Conservation (phyloP, 495 filamentous ascomycete genomes). For the Penicillium ochrochloron region DNA sequence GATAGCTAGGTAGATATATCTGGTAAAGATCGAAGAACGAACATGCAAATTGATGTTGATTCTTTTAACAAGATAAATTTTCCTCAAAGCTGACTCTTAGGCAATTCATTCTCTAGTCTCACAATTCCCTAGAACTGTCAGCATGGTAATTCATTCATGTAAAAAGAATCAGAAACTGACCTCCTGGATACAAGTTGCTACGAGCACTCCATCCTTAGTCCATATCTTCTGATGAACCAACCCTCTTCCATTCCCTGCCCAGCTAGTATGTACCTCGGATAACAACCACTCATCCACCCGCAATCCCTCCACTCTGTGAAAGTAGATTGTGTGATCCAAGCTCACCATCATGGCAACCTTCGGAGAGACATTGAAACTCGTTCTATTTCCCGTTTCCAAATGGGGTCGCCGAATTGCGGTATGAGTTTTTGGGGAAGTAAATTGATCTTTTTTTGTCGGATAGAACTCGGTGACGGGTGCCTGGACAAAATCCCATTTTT, state of each 20-base stretch:
- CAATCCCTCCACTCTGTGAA: constrained; percentile 71
- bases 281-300: constrained; percentile 85
- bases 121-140: neutral
- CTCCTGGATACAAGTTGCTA: constrained; percentile 87
- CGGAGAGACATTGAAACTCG: neutral
- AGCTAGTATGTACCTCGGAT: constrained; percentile 77
- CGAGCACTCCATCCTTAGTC: constrained; percentile 68
- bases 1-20: neutral
- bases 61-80: neutral
- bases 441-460: neutral
- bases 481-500: constrained; percentile 12
- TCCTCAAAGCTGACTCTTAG: neutral
- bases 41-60: neutral
- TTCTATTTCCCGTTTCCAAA: constrained; percentile 11
- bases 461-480: constrained; percentile 18
- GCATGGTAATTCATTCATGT: neutral
- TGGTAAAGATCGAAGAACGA: neutral
- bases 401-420: constrained; percentile 15
- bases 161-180: constrained; percentile 25
- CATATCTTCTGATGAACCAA: constrained; percentile 79
- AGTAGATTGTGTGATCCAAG: constrained; percentile 85
- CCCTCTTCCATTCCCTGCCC: constrained; percentile 78
- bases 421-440: neutral
- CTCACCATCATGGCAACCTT: constrained; percentile 84
- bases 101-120: neutral